Conservation (phyloP, 2,329 filamentous ascomycete species). For the Alternaria ventricosa region DNA sequence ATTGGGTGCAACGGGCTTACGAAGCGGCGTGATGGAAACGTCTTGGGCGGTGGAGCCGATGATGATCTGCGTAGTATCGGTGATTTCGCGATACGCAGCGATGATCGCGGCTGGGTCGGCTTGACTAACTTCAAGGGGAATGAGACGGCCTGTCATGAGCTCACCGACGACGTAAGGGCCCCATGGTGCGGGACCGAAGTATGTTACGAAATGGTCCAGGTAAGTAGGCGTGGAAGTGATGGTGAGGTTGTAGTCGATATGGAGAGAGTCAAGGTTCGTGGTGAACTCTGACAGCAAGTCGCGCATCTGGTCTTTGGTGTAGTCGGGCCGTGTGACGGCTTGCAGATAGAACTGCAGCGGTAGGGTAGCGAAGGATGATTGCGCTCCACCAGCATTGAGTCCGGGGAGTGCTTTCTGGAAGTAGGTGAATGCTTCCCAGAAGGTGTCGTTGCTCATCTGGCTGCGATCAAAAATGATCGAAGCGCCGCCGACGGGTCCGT, state of each 20-base stretch:
- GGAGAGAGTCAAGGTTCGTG: neutral
- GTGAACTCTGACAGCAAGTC: neutral
- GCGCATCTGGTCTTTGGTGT: neutral
- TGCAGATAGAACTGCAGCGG: neutral
- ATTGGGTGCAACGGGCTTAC: neutral
- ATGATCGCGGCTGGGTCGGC: neutral
- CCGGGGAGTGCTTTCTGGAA: neutral
- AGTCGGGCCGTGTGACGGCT: neutral
- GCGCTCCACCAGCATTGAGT: too few relatives aligned
- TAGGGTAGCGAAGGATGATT: too few relatives aligned
- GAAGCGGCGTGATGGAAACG: too few relatives aligned
- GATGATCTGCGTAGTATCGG: neutral
- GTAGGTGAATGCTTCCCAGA: neutral
- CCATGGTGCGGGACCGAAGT: neutral
- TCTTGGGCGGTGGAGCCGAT: too few relatives aligned
- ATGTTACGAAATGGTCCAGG: neutral
- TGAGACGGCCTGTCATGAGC: neutral
- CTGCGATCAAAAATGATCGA: too few relatives aligned
- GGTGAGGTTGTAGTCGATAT: neutral
- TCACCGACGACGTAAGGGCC: neutral
- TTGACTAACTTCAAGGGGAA: neutral
- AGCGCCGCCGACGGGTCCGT: neutral
- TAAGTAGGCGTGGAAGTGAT: neutral
- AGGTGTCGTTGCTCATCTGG: too few relatives aligned
- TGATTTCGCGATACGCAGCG: too few relatives aligned